A percentile compares a stretch with the other conserved stretches of the same genome.
Evolutionary conservation across 179 eudicot species (phyloP).

Genomic region (Drosera spatulata): DNA sequence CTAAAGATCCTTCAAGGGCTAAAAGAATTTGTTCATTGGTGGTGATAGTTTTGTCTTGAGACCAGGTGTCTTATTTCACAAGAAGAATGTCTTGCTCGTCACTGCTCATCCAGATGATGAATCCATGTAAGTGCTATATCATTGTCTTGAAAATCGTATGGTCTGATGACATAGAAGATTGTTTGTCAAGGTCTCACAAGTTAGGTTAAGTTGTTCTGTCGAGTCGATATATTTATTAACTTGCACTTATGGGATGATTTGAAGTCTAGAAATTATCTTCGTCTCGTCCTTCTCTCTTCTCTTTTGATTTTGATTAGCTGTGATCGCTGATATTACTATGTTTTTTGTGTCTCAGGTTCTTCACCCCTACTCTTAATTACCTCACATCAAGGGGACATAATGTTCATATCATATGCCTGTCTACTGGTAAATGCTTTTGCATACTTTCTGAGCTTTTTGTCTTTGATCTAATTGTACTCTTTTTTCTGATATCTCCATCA

Average conservation of each 20-base stretch:
- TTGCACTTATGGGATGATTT: no score
- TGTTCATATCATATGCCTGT: constrained; percentile 65
- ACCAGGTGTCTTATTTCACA: constrained; percentile 29
- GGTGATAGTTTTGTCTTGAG: neutral
- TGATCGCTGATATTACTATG: no score
- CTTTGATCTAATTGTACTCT: no score
- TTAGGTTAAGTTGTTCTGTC: no score
- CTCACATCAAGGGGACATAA: constrained; percentile 63
- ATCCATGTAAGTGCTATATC: constrained; percentile 54
- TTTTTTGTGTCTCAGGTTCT: constrained; percentile 48
- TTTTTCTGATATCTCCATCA: neutral
- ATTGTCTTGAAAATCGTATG: neutral
- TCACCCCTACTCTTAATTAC: constrained; percentile 74
- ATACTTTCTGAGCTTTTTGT: neutral
- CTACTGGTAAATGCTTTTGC: constrained; percentile 45
- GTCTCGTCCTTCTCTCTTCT: no score
- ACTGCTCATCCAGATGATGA: constrained; percentile 97
- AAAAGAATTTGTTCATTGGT: neutral
- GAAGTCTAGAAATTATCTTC: no score
- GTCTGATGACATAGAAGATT: neutral
- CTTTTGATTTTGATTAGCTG: no score
- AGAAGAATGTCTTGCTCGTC: constrained; percentile 57
- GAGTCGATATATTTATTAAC: no score
- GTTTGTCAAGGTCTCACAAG: no score
- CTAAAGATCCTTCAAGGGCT: no score